Base-by-base conservation (phyloP, 768 basidiomycete species). In the Lenzites betulinus region DNA sequence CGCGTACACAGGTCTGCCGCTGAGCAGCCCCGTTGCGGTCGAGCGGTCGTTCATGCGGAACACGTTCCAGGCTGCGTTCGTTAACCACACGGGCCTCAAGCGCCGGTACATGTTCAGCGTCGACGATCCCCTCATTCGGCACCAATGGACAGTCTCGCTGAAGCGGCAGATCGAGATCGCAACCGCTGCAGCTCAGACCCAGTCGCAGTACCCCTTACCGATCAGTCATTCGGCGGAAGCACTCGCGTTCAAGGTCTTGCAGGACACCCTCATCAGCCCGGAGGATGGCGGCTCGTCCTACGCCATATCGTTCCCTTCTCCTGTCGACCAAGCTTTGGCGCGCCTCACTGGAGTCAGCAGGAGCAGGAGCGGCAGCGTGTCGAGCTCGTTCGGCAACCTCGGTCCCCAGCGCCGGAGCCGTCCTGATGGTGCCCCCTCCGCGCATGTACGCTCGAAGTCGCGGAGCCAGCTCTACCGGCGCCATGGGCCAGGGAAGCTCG, bases 21-120 rank as follows among this genome's bases (percentile, higher is more conserved):
- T 90, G 55, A 93, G 88, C 71, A 88, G 83, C 66, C 79, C 86
- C 6, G 78, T 98, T 67, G 79, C 83, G 22, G 87, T 96, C 60
- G 94, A 96, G 70, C 88, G 94, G 20, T 88, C 93, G 0, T 98
- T 98, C 77, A 98, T 98, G 96, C 85, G 88, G 59, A 91, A 98
- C 71, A 97, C 95, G 0, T 95, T 98, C 81, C 93, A 97, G 72
- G 75, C 98, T 35, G 88, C 93, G 2, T 98, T 98, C 76, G 63
- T 79, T 39, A 86, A 87, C 66, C 84, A 88, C 63, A 70, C 78
- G 33, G 85, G 86, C 30, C 60, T 77, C 54, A 91, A 89, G 73
- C 83, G 94, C 65, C 86, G 88, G 68, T 98, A 98, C 76, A 94
- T 97, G 87, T 98, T 97, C 79, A 94, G 92, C 63, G 86, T 97